Evolutionary conservation across 805 yeast genomes (phyloP), one percentile per base, ranked within the genome.

Genomic region (Candida argentea): DNA sequence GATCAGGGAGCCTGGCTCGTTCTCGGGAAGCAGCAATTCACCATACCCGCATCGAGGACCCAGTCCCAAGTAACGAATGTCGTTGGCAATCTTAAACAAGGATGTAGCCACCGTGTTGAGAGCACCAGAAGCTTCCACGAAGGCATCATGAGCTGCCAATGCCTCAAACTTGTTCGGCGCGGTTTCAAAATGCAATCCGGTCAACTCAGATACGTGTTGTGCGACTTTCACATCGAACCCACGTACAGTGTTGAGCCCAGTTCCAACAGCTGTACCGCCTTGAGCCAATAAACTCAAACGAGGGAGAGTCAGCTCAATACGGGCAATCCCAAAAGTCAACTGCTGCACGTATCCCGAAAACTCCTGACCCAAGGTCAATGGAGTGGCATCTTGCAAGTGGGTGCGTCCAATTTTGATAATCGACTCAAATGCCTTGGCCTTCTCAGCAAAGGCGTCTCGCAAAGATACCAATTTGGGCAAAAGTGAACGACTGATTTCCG

Each of bases 1-100:
- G 34, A 55, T 55, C n/a, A 58, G 52, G 32, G 61, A 55, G 27
- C 62, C 62, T 6, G 62, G 62, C 35, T 55, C 62, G 36, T 55
- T 55, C 36, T 54, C 61, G 10, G 62, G 62, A 35, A 55, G 47
- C 12, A 55, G 38, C 39, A 55, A 51, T 39, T 55, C 62, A 6
- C 62, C 62, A 42, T 55, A 55, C 12, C 62, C 62, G 38, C 62
- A 55, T 42, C 62, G 45, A 18, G 62, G 62, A 26, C 62, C 62
- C 6, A 57, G 51, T 14, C 62, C 62, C 38, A 55, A 46, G 48
- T 55, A 55, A 37, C 62, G 43, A 37, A 55, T 53, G 35, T 55
- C 62, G 38, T 55, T 53, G 34, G 62, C 59, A 28, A 55, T 55
- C 45, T 55, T 55, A 48, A 47, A 55, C 39, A 55, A 46, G 14